Evolutionary conservation across 2,329 filamentous ascomycete genomes (phyloP).

Genomic region (Nemania sp.): DNA sequence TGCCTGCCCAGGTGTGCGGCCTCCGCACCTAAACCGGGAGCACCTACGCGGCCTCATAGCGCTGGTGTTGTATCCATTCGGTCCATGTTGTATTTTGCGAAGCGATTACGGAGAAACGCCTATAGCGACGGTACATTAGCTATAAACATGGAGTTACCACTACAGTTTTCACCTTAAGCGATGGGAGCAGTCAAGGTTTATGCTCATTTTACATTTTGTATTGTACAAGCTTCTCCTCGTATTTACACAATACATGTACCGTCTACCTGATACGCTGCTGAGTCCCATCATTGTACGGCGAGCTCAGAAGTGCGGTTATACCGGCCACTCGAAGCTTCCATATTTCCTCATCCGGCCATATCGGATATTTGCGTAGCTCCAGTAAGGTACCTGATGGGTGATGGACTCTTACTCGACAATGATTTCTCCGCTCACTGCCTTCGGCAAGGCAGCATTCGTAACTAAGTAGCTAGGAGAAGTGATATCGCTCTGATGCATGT

Average conservation of each 20-base stretch:
- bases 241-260: slow-evolving; percentile 22
- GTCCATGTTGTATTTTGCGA: too few relatives aligned
- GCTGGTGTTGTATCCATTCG: too few relatives aligned
- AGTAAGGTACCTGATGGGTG: background rate
- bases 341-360: too few relatives aligned
- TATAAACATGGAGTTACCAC: background rate
- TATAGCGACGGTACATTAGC: too few relatives aligned
- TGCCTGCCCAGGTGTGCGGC: too few relatives aligned
- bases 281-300: background rate
- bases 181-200: background rate
- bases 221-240: slow-evolving; percentile 22
- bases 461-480: slow-evolving; percentile 51
- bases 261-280: background rate
- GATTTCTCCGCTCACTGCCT: slow-evolving; percentile 33
- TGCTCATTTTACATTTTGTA: slow-evolving; percentile 7
- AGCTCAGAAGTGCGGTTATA: background rate
- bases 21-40: too few relatives aligned
- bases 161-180: too few relatives aligned
- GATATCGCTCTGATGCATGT: slow-evolving; percentile 71
- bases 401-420: slow-evolving; percentile 34
- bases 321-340: too few relatives aligned
- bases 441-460: slow-evolving; percentile 39
- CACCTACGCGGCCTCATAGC: too few relatives aligned
- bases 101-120: too few relatives aligned
- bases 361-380: background rate